Percentiles rank a stretch among this genome's conserved stretches.
phyloP scores from a whole-genome alignment of 768 basidiomycete species.

The Serendipita sp. region DNA sequence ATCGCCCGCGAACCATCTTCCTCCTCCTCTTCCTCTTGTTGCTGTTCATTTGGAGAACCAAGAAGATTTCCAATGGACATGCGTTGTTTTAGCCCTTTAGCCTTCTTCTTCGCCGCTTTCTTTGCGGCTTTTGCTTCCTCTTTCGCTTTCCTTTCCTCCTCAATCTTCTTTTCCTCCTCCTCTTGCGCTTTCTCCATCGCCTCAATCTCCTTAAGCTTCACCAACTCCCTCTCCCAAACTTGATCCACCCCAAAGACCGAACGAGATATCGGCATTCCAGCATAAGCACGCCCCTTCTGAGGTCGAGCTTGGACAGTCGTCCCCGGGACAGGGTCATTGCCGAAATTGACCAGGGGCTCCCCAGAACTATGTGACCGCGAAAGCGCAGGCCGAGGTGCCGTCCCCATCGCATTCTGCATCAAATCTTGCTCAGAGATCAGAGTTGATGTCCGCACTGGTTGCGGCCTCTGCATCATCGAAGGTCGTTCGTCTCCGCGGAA shows the following conservation, averaged over 20 bases:
- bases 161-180: conserved; percentile 32
- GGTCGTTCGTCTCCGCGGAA: conserved; percentile 81
- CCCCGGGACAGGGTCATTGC: conserved; percentile 29
- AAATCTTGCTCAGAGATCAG: conserved; percentile 59
- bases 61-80: conserved; percentile 15
- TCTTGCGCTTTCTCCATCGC: conserved; percentile 44
- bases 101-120: conserved; percentile 25
- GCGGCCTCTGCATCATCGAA: conserved; percentile 77
- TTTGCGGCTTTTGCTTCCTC: conserved; percentile 25
- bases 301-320: conserved; percentile 21
- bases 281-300: conserved; percentile 10
- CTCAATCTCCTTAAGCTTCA: conserved; percentile 64
- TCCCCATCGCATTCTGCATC: conserved; percentile 31
- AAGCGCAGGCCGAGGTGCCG: conserved; percentile 27
- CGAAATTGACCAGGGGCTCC: conserved; percentile 44
- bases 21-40: neutral
- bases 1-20: neutral
- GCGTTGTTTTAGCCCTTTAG: conserved; percentile 33
- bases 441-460: conserved; percentile 40
- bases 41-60: neutral
- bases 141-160: conserved; percentile 31
- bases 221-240: conserved; percentile 83
- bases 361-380: conserved; percentile 13
- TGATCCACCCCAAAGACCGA: conserved; percentile 93
- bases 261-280: conserved; percentile 28